Percentiles rank a stretch among this genome's conserved stretches.
Conservation (phyloP, 1,284 basidiomycete genomes). For the Cystobasidium pallidum region DNA sequence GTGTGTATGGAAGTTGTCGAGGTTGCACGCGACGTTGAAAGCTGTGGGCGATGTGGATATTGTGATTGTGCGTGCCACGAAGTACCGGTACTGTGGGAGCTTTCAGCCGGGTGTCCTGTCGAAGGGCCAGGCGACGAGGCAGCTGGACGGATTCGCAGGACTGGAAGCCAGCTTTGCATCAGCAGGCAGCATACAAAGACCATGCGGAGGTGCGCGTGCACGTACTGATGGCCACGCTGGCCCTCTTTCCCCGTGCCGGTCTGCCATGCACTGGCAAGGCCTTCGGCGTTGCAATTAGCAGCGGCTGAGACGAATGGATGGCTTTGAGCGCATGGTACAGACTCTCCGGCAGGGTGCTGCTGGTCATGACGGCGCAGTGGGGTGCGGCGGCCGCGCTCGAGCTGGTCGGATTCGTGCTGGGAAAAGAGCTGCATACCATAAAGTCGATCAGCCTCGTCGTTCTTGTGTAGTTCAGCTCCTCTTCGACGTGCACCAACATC, state of each 20-base stretch:
- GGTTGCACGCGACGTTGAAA: slow-evolving; percentile 27
- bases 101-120: slow-evolving; percentile 1
- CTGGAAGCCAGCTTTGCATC: not conserved
- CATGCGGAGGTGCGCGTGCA: not conserved
- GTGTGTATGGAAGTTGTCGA: slow-evolving; percentile 31
- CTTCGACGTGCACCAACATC: too few species aligned
- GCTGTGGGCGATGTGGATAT: slow-evolving; percentile 3
- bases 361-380: slow-evolving; percentile 9
- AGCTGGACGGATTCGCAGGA: slow-evolving; percentile 41
- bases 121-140: slow-evolving; percentile 4
- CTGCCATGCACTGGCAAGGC: not conserved
- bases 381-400: too few species aligned
- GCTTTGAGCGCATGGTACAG: slow-evolving; percentile 36
- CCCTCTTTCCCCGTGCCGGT: slow-evolving; percentile 43
- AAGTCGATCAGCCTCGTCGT: too few species aligned
- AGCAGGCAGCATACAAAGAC: not conserved
- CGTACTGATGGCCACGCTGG: slow-evolving; percentile 52
- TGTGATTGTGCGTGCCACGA: not conserved
- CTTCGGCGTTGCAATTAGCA: slow-evolving; percentile 47
- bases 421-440: too few species aligned
- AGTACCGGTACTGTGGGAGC: not conserved
- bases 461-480: too few species aligned
- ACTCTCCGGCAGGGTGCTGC: slow-evolving; percentile 30
- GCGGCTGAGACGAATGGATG: slow-evolving; percentile 42
- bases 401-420: too few species aligned